Base-by-base conservation (phyloP, 257 asterid species). In the Rehmannia glutinosa region DNA sequence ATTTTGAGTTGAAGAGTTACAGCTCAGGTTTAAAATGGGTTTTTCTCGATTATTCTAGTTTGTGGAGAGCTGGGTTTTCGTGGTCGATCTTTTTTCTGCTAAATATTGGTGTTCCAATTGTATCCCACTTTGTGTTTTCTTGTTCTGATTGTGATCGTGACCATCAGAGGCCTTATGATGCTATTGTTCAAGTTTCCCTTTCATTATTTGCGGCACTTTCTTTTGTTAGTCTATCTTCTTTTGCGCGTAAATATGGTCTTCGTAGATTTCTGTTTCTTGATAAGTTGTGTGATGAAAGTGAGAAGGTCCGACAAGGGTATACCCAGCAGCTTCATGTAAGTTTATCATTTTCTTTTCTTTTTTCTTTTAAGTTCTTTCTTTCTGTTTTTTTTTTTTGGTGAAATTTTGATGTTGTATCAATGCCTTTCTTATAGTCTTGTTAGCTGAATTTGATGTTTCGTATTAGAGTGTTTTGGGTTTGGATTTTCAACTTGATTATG, bases 71-170 rank as follows among this genome's bases (percentile, higher is more conserved):
- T 1, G 83, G 88, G 64, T 82, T 90, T 0, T 93, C 98, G 0
- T 93, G 98, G 97, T 88, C 95, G 0, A 62, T 93, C 30, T 93
- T 93, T 78, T 83, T 81, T 30, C 64, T 93, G 46, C 85, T 93
- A 0, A 72, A 88, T 11, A 71, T 93, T n/a, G 87, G 80, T 5
- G 86, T 93, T 11, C 98, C 97, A 0, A 50, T 88, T 12, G 82
- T 84, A 0, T 93, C 93, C 41, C 96, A 90, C 87, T 73, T 83
- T 1, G 64, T 77, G 9, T 87, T 86, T 60, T 80, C 91, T 4
- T 90, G 98, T 61, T n/a, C 78, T 2, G 74, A 52, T 41, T 90
- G 97, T 15, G 98, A 90, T 70, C 25, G 73, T 10, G 62, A 35
- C 62, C 96, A 90, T 28, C 82, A 33, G 72, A 77, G 91, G 39